Conservation (phyloP, 257 asterid species). For the Ligustrum vulgare region DNA sequence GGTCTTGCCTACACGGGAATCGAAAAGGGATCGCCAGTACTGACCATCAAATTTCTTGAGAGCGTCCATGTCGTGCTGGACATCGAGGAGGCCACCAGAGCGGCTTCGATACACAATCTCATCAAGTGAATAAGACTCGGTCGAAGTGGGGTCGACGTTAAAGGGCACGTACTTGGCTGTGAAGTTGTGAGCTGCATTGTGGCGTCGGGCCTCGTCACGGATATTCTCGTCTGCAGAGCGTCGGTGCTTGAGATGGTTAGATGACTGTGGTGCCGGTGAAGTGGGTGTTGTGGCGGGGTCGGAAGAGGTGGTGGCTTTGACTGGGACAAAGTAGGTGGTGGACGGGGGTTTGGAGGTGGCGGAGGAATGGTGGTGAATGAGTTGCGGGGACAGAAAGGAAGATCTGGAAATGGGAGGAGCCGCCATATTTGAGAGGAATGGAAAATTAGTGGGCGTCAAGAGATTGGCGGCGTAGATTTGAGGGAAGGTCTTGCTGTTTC, state of each 20-base stretch:
- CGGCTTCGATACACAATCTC: constrained; percentile 84
- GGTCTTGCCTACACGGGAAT: constrained; percentile 82
- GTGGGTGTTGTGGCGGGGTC: constrained; percentile 26
- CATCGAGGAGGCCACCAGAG: constrained; percentile 83
- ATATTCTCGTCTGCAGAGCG: constrained; percentile 71
- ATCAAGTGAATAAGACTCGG: constrained; percentile 69
- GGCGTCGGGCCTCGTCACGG: constrained; percentile 87
- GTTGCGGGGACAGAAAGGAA: constrained; percentile 52
- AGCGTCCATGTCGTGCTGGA: constrained; percentile 78
- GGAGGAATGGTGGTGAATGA: constrained; percentile 36
- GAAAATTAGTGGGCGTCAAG: not conserved
- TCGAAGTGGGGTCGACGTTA: constrained; percentile 47
- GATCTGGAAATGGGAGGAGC: constrained; percentile 64
- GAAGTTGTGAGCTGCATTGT: constrained; percentile 54
- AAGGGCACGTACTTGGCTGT: constrained; percentile 77
- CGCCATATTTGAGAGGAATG: constrained; percentile 48
- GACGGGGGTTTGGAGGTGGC: constrained; percentile 21
- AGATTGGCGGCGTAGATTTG: not conserved
- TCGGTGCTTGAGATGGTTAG: constrained; percentile 40
- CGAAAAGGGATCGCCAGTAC: constrained; percentile 69
- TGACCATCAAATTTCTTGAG: constrained; percentile 68
- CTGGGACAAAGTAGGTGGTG: constrained; percentile 22
- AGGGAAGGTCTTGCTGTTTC: not conserved
- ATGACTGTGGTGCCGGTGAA: constrained; percentile 26
- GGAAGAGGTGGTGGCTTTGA: constrained; percentile 47